These are phyloP conservation scores for Leptosphaerulina australis DNA, from an alignment of 2,329 filamentous ascomycete genomes.

Conservation along the genomic window DNA sequence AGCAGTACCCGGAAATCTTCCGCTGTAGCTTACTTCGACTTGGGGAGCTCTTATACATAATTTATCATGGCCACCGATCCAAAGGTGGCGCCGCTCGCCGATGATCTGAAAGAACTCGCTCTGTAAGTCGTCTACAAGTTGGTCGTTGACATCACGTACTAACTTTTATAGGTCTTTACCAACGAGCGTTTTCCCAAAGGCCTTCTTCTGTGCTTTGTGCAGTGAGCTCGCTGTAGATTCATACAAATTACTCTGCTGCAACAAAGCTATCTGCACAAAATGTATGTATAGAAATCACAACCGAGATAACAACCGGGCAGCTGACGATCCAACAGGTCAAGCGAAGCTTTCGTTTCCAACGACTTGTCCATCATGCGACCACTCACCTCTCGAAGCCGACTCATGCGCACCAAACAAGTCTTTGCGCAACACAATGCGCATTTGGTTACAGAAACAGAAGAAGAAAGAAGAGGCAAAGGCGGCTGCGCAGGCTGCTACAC, in stretches of 20 bases:
- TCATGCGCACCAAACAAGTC: conserved; percentile 89
- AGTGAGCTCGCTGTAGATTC: conserved; percentile 89
- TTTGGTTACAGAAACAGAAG: conserved; percentile 93
- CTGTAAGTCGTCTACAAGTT: conserved; percentile 25
- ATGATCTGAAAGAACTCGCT: conserved; percentile 43
- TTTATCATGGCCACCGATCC: conserved; percentile 42
- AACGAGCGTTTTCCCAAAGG: conserved; percentile 89
- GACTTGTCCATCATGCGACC: conserved; percentile 90
- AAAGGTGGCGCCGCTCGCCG: conserved; percentile 42
- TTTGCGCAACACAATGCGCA: conserved; percentile 87
- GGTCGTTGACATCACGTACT: conserved; percentile 12
- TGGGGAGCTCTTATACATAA: conserved; percentile 22
- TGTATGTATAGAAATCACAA: conserved; percentile 65
- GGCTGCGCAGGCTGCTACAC: conserved; percentile 39
- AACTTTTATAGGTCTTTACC: conserved; percentile 67
- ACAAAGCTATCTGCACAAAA: conserved; percentile 88
- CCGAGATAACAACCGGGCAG: not conserved
- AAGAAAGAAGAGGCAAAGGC: conserved; percentile 49
- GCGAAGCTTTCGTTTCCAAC: conserved; percentile 67
- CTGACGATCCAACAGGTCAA: conserved; percentile 31
- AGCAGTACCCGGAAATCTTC: conserved; percentile 20
- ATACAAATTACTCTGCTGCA: conserved; percentile 90
- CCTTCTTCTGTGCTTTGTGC: conserved; percentile 92
- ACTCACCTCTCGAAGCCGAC: conserved; percentile 82
- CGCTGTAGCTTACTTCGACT: conserved; percentile 32